These are phyloP conservation scores for Mercurialis annua DNA, from an alignment of 345 rosid genomes.

Conservation along the genomic window DNA sequence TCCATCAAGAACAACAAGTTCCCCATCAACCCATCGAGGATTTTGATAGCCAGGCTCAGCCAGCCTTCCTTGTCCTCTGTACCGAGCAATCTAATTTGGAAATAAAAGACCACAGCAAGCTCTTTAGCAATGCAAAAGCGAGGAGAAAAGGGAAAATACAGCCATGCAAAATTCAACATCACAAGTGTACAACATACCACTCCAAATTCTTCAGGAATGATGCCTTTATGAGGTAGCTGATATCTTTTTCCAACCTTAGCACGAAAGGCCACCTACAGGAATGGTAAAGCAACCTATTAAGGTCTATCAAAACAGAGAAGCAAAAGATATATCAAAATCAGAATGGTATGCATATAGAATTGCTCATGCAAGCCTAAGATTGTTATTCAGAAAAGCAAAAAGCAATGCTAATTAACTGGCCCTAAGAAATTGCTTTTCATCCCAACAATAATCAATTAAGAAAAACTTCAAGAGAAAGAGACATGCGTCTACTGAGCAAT, in stretches of 20 bases:
- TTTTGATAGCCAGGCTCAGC: slow-evolving; percentile 84
- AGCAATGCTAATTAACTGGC: not conserved
- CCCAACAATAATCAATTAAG: too few species aligned
- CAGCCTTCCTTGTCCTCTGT: slow-evolving; percentile 94
- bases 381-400: not conserved
- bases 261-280: slow-evolving; percentile 80
- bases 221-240: slow-evolving; percentile 91
- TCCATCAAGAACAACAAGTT: slow-evolving; percentile 92
- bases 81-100: slow-evolving; percentile 68
- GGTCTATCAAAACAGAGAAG: not conserved
- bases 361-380: not conserved
- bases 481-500: not conserved
- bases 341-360: not conserved
- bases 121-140: slow-evolving; percentile 9
- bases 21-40: slow-evolving; percentile 97
- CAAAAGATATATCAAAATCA: not conserved
- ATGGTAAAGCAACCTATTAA: not conserved
- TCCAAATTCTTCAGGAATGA: slow-evolving; percentile 96
- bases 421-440: too few species aligned
- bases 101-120: slow-evolving; percentile 14
- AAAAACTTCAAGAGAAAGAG: not conserved
- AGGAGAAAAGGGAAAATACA: not conserved
- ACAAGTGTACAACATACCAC: slow-evolving; percentile 48
- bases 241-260: slow-evolving; percentile 89
- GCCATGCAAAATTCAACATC: slow-evolving; percentile 1